Evolutionary conservation across 202 grass and related monocot species (phyloP).

Genomic region (Hordeum pubiflorum): DNA sequence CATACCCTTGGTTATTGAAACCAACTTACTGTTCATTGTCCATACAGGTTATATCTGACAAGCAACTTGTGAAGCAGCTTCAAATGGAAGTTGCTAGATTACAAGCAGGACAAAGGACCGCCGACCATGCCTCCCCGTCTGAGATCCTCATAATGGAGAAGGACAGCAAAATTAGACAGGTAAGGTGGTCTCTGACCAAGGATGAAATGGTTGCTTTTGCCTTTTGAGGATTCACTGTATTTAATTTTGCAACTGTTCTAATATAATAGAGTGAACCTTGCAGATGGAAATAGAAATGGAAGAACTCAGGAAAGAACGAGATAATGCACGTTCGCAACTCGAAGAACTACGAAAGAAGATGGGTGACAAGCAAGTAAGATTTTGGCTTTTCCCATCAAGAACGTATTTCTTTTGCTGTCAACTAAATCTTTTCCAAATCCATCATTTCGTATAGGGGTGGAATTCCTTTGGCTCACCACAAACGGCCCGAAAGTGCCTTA

Average conservation of each 20-base stretch:
- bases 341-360: constrained; percentile 68
- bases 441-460: constrained; percentile 42
- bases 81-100: constrained; percentile 83
- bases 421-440: constrained; percentile 10
- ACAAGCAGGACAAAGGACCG: constrained; percentile 70
- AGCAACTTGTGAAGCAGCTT: constrained; percentile 91
- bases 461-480: constrained; percentile 66
- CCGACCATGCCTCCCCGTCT: constrained; percentile 45
- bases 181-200: constrained; percentile 29
- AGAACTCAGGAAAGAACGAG: constrained; percentile 14
- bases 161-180: constrained; percentile 76
- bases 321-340: constrained; percentile 44
- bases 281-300: constrained; percentile 20
- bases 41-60: constrained; percentile 82
- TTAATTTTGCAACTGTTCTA: neutral
- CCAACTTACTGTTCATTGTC: constrained; percentile 5
- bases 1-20: neutral
- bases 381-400: neutral
- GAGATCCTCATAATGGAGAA: constrained; percentile 55
- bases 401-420: neutral
- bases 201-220: neutral
- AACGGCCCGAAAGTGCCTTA: constrained; percentile 61
- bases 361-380: constrained; percentile 47
- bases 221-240: constrained; percentile 18
- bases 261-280: neutral